phyloP scores from a whole-genome alignment of 2,329 filamentous ascomycete species.

The Fusarium sp. region DNA sequence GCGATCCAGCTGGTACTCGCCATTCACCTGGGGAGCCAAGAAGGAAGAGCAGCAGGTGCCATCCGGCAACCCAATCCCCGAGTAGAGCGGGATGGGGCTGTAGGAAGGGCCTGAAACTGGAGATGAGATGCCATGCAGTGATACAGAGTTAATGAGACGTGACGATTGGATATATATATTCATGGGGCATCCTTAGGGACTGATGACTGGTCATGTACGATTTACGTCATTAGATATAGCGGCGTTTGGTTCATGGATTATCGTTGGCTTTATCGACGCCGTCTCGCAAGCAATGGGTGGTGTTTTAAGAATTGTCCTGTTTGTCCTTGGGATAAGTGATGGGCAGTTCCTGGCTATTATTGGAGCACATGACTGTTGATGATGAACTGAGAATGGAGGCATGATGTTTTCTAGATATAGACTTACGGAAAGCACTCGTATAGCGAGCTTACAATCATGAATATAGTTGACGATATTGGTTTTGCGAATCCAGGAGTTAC shows the following conservation, averaged over 20 bases:
- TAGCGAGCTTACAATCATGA: constrained; percentile 31
- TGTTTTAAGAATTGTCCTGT: constrained; percentile 30
- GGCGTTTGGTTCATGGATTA: constrained; percentile 50
- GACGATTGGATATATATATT: constrained; percentile 47
- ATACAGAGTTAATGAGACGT: constrained; percentile 37
- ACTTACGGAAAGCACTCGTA: constrained; percentile 29
- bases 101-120: constrained; percentile 10
- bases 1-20: constrained; percentile 73
- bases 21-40: constrained; percentile 65
- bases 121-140: constrained; percentile 11
- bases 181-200: constrained; percentile 41
- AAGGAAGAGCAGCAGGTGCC: constrained; percentile 60
- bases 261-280: constrained; percentile 44
- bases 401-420: constrained; percentile 33
- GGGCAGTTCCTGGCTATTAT: constrained; percentile 24
- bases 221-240: constrained; percentile 50
- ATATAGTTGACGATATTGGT: constrained; percentile 22
- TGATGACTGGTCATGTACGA: constrained; percentile 48
- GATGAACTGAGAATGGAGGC: constrained; percentile 29
- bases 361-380: constrained; percentile 36
- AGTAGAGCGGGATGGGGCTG: constrained; percentile 44
- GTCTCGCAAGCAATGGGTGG: constrained; percentile 40
- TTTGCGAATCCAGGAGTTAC: not conserved
- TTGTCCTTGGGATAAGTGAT: constrained; percentile 36
- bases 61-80: constrained; percentile 51